Base-by-base conservation (phyloP, 2,329 filamentous ascomycete species). In the Monilinia fructigena region DNA sequence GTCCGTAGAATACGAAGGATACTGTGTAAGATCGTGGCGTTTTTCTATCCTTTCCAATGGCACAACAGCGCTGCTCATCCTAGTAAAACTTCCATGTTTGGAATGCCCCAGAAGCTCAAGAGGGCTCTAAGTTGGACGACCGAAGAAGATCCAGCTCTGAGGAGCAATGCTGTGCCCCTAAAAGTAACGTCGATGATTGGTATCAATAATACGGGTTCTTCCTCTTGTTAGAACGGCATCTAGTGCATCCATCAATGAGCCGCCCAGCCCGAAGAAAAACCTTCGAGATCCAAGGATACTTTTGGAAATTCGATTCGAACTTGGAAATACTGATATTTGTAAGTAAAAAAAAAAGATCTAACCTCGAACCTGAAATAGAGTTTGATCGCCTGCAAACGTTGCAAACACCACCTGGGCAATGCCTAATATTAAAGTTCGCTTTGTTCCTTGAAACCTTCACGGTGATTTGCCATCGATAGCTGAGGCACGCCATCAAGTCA, bases 11-110 rank as follows among this genome's bases (percentile, higher is more conserved):
- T 48, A 48, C 42, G 28, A 48, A 48, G n/a, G 38, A 5, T 35
- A 8, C 31, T 35, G 31, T 35, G 56, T 48, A 60, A 60, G 56
- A 38, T 60, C 6, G 28, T 60, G 56, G 56, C 56, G 28, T 23
- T 60, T 59, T 35, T 20, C 42, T 38, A 11, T 60, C 20, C 28
- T 48, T 59, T 45, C n/a, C 12, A 31, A 18, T 28, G 31, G 31
- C 31, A 35, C 31, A 35, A 7, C 31, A 35, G 38, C 38, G 1
- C 38, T 40, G 38, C 38, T 40, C 38, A 40, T 14, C 31, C 31
- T 35, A 35, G 31, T 8, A 35, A 35, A 35, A 35, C 31, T 35
- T 35, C 31, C 31, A 35, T 35, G 31, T 35, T 35, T 35, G 31
- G 31, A 35, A 35, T 35, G 31, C 31, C 31, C 31, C 31, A 35